Conservation (phyloP, 1,284 basidiomycete genomes). For the Takashimella koratensis region DNA sequence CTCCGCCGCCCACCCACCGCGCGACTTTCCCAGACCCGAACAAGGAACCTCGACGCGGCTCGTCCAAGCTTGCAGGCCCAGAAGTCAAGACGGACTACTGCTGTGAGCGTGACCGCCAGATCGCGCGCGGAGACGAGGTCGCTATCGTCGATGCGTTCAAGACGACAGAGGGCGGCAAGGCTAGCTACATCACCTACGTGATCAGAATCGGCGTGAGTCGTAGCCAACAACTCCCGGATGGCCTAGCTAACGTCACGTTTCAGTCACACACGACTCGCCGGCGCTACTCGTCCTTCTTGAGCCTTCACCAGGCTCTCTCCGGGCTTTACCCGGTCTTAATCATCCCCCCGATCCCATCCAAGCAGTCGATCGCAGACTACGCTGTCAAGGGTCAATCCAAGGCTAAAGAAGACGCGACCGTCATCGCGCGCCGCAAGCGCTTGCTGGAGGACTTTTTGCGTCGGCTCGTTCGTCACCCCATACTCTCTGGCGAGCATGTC, state of each 20-base stretch:
- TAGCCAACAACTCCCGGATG: not conserved
- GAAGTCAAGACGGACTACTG: conserved; percentile 44
- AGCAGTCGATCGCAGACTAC: conserved; percentile 93
- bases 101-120: conserved; percentile 46
- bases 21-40: conserved; percentile 46
- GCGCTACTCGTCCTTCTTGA: conserved; percentile 97
- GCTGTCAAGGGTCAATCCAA: conserved; percentile 89
- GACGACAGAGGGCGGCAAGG: conserved; percentile 77
- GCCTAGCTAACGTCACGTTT: not conserved
- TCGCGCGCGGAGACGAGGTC: conserved; percentile 43
- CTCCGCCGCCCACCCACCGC: conserved; percentile 45
- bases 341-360: conserved; percentile 95
- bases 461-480: conserved; percentile 81
- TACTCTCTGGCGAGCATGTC: conserved; percentile 88
- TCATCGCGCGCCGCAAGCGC: conserved; percentile 87
- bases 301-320: conserved; percentile 74
- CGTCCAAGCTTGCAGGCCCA: conserved; percentile 35
- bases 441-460: conserved; percentile 96
- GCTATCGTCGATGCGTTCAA: conserved; percentile 88
- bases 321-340: conserved; percentile 94
- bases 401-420: conserved; percentile 90
- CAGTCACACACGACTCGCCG: conserved; percentile 81
- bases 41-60: conserved; percentile 34
- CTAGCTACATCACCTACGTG: conserved; percentile 92
- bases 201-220: conserved; percentile 79